These are phyloP conservation scores for Incumbomyces lentus DNA, from an alignment of 2,329 filamentous ascomycete species.

Conservation along the genomic window DNA sequence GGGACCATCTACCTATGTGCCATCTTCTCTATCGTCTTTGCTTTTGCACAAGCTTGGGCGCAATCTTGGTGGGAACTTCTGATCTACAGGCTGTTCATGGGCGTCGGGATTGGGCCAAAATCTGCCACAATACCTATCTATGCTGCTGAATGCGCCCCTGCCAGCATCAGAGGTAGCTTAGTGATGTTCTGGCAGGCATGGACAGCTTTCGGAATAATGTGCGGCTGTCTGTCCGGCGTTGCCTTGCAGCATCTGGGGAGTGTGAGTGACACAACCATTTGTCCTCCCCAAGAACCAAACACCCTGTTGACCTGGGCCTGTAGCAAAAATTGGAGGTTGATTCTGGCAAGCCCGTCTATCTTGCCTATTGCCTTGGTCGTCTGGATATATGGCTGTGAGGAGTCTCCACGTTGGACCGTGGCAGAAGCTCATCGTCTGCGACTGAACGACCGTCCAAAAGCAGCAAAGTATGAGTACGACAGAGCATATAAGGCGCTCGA, in stretches of 20 bases:
- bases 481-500: too few relatives aligned
- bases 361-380: constrained; percentile 52
- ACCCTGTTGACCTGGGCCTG: constrained; percentile 24
- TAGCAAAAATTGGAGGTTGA: constrained; percentile 50
- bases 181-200: constrained; percentile 47
- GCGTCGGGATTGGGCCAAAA: constrained; percentile 34
- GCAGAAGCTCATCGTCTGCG: constrained; percentile 40
- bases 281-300: too few relatives aligned
- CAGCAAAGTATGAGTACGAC: too few relatives aligned
- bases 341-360: constrained; percentile 54
- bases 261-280: too few relatives aligned
- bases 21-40: constrained; percentile 20
- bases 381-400: constrained; percentile 51
- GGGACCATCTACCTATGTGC: constrained; percentile 31
- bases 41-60: not conserved
- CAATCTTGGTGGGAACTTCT: not conserved
- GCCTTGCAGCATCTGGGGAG: too few relatives aligned
- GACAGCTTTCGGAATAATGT: constrained; percentile 34
- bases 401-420: constrained; percentile 56
- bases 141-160: constrained; percentile 38
- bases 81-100: constrained; percentile 20
- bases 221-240: not conserved
- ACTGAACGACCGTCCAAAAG: too few relatives aligned
- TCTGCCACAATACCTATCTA: constrained; percentile 39
- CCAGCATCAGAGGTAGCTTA: constrained; percentile 39